Evolutionary conservation across 371 early-diverging fungal genomes (phyloP), one percentile per base, ranked within the genome.

Genomic region (Haplosporangium sp.): DNA sequence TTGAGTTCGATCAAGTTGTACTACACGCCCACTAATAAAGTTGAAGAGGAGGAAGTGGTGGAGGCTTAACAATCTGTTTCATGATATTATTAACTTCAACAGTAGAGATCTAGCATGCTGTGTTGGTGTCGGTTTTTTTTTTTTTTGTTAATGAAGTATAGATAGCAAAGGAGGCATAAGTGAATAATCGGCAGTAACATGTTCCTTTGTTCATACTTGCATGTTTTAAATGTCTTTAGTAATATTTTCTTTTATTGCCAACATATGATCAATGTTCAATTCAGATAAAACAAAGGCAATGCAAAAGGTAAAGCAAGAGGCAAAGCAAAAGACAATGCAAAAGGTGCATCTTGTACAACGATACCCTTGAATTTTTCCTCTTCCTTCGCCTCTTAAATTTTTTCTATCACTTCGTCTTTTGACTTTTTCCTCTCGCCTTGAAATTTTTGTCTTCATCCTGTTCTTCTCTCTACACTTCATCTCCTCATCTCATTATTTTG

Each of bases 401-500:
- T 58, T 48, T 52, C 56, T 60, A 53, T n/a, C 19, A 2, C 53
- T 19, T n/a, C 9, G 53, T n/a, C 53, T 9, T n/a, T n/a, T 19
- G 0, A 8, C 19, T 8, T 53, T n/a, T 9, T 9, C 44, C 53
- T 27, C 63, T 57, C 70, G 3, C 39, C 69, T 68, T 67, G 59
- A 67, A 52, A 19, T 60, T 61, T 61, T 69, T 69, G 61, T 44
- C 34, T 61, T 69, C 71, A 63, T 63, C 64, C 71, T 70, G 27
- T 58, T 63, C 71, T 48, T 57, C 63, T 63, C 44, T 44, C 44
- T 44, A 44, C 44, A 8, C 44, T 69, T 62, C 63, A 69, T 52
- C 70, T 45, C 60, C n/a, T 70, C 70, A 64, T 64, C 64, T 71
- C 71, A 48, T 63, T 57, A 56, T 62, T 48, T 63, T 62, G 63